These are phyloP conservation scores for Achaetomiella virescens DNA, from an alignment of 495 filamentous ascomycete species.

Conservation along the genomic window DNA sequence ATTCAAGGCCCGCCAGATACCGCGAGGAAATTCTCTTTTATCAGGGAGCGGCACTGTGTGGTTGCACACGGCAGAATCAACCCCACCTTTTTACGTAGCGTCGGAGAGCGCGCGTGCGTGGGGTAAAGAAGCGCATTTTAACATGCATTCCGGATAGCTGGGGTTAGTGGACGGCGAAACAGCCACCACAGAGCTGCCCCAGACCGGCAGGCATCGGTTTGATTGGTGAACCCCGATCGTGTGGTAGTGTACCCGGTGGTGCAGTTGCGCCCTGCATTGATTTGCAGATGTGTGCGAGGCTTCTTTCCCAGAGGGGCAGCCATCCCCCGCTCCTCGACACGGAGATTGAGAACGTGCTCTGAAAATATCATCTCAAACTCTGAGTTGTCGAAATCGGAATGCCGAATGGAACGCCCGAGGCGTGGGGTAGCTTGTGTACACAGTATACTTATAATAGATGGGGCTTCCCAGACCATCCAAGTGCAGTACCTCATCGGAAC, in stretches of 20 bases:
- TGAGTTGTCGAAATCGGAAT: not conserved
- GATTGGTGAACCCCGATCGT: constrained; percentile 1
- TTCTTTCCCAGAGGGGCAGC: not conserved
- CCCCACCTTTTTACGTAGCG: constrained; percentile 24
- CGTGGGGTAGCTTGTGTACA: not conserved
- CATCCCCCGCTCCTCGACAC: not conserved
- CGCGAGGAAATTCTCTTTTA: not conserved
- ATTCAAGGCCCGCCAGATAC: not conserved
- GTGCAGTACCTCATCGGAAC: no score
- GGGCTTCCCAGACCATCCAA: no score
- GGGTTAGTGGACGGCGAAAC: not conserved
- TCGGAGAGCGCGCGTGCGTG: constrained; percentile 4
- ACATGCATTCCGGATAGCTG: constrained; percentile 4
- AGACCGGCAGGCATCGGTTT: not conserved
- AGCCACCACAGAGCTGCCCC: not conserved
- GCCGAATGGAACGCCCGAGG: not conserved
- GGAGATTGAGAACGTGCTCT: constrained; percentile 1
- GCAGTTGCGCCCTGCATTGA: not conserved
- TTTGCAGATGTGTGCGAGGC: not conserved
- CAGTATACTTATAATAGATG: no score
- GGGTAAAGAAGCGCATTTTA: not conserved
- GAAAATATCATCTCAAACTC: not conserved
- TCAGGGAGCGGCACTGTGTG: not conserved
- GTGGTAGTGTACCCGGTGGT: constrained; percentile 8
- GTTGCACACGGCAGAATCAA: constrained; percentile 4